These are phyloP conservation scores for Pilaira anomala DNA, from an alignment of 192 early-diverging fungal genomes.

Conservation along the genomic window DNA sequence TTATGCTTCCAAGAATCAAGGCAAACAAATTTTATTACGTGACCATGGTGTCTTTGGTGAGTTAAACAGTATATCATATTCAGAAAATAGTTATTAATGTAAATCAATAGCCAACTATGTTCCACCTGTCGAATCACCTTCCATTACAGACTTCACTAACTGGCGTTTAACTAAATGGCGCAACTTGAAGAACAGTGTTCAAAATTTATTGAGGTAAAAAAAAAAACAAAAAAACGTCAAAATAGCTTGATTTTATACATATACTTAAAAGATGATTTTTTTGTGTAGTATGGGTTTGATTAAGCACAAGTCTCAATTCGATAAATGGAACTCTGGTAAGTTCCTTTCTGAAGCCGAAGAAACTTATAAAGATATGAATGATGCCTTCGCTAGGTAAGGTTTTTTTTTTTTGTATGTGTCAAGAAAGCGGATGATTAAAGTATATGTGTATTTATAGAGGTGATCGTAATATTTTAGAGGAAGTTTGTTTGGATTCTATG, in stretches of 20 bases:
- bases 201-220: conserved; percentile 40
- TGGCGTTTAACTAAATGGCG: conserved; percentile 51
- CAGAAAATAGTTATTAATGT: neutral
- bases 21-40: conserved; percentile 35
- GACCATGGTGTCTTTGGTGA: conserved; percentile 41
- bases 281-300: conserved; percentile 44
- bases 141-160: conserved; percentile 45
- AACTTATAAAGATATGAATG: conserved; percentile 64
- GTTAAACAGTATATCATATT: neutral
- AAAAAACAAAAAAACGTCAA: neutral
- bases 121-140: conserved; percentile 46
- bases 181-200: conserved; percentile 46
- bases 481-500: conserved; percentile 60
- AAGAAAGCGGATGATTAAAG: neutral
- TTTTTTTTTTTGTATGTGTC: neutral
- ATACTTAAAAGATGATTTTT: no score
- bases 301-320: conserved; percentile 50
- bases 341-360: conserved; percentile 59
- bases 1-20: conserved; percentile 25
- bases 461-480: conserved; percentile 50
- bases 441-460: conserved; percentile 34
- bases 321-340: conserved; percentile 52
- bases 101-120: conserved; percentile 45
- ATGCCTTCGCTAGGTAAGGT: conserved; percentile 53
- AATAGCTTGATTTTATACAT: neutral